Percentiles rank a stretch among this genome's conserved stretches.
Evolutionary conservation across 169 alveolate species (phyloP).

Genomic region (Plasmodium reichenowi): DNA sequence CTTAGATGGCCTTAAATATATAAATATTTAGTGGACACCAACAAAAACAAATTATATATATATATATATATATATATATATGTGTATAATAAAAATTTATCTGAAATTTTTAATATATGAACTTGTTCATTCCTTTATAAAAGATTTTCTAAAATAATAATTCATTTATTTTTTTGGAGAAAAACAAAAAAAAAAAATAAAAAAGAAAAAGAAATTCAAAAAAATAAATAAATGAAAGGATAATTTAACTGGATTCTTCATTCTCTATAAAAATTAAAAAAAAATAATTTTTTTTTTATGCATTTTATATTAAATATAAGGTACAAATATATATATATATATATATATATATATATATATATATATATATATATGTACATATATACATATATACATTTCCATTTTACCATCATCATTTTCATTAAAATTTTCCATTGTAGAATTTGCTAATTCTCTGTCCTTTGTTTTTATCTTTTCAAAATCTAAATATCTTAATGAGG

Average conservation of each 20-base stretch:
- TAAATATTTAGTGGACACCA: too few relatives aligned
- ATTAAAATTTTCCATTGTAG: slow-evolving; percentile 47
- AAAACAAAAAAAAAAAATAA: too few relatives aligned
- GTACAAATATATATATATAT: neutral
- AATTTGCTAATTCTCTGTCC: slow-evolving; percentile 81
- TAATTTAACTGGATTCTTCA: slow-evolving; percentile 15
- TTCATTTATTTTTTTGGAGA: too few relatives aligned
- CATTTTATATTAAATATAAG: neutral
- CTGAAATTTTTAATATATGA: too few relatives aligned
- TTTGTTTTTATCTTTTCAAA: slow-evolving; percentile 81
- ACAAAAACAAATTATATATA: too few relatives aligned
- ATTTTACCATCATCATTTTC: slow-evolving; percentile 13
- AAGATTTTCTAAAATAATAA: too few relatives aligned
- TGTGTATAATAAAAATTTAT: too few relatives aligned
- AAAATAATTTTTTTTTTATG: neutral
- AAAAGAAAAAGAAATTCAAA: too few relatives aligned
- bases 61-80: too few relatives aligned
- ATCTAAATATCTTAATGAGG: slow-evolving; percentile 84
- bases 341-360: neutral
- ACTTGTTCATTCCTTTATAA: too few relatives aligned
- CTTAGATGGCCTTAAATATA: too few relatives aligned
- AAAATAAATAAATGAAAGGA: too few relatives aligned
- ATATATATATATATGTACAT: neutral
- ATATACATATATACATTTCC: neutral
- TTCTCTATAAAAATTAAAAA: slow-evolving; percentile 31